Conservation (phyloP, 1,139 yeast species). For the Yamadazyma dendronema region DNA sequence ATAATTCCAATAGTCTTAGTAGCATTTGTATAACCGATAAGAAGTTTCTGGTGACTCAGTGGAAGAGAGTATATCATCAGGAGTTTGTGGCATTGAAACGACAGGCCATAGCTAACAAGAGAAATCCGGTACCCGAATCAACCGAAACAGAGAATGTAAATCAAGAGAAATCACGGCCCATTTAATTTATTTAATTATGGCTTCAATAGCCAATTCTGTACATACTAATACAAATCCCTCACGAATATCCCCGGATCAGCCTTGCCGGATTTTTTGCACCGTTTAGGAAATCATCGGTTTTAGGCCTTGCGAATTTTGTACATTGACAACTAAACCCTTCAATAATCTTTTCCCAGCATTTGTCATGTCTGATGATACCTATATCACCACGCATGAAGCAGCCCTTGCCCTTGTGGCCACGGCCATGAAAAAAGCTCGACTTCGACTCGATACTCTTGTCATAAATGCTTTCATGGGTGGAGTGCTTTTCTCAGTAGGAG, state of each 20-base stretch:
- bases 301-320: neutral
- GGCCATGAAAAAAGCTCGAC: conserved; percentile 74
- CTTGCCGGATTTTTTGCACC: neutral
- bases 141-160: too few relatives aligned
- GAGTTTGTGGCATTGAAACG: conserved; percentile 53
- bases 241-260: neutral
- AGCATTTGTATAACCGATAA: conserved; percentile 35
- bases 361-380: conserved; percentile 50
- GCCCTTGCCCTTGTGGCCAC: conserved; percentile 83
- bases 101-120: conserved; percentile 37
- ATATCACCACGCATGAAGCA: conserved; percentile 73
- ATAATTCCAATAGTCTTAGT: conserved; percentile 19
- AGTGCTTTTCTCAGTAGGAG: conserved; percentile 65
- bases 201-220: too few relatives aligned
- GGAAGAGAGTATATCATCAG: conserved; percentile 49
- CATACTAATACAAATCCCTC: too few relatives aligned
- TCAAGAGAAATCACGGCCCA: conserved; percentile 2
- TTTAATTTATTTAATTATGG: too few relatives aligned
- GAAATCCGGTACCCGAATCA: too few relatives aligned
- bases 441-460: conserved; percentile 53
- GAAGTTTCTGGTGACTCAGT: conserved; percentile 41
- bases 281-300: neutral
- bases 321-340: too few relatives aligned
- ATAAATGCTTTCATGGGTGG: conserved; percentile 73
- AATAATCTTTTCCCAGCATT: too few relatives aligned